Evolutionary conservation across 2,329 filamentous ascomycete genomes (phyloP).

Genomic region (Ophiostoma fasciatum): DNA sequence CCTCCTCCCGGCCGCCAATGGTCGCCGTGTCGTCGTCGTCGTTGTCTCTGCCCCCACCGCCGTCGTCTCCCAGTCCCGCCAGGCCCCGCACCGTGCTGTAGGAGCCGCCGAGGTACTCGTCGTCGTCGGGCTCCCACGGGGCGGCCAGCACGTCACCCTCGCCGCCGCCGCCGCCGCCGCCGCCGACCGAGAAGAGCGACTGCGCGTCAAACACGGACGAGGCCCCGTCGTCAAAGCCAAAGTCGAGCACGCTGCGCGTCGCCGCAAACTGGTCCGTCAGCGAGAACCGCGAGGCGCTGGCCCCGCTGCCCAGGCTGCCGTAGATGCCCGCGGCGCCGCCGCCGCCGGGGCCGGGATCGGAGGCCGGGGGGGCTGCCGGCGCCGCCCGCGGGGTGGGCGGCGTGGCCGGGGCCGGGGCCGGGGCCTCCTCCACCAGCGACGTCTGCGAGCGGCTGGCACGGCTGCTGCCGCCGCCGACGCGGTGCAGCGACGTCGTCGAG

Average conservation of each 20-base stretch:
- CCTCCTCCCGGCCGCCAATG: slow-evolving; percentile 8
- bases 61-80: neutral
- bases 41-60: no score
- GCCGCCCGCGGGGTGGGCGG: neutral
- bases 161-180: slow-evolving; percentile 12
- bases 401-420: neutral
- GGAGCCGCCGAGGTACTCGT: slow-evolving; percentile 3
- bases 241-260: slow-evolving; percentile 30
- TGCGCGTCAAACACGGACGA: slow-evolving; percentile 25
- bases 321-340: slow-evolving; percentile 5
- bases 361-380: neutral
- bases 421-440: neutral
- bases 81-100: slow-evolving; percentile 8
- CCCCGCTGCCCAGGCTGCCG: slow-evolving; percentile 15
- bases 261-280: slow-evolving; percentile 33
- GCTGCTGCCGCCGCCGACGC: neutral
- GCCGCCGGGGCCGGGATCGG: neutral
- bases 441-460: no score
- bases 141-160: slow-evolving; percentile 2
- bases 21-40: slow-evolving; percentile 11
- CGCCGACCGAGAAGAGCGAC: slow-evolving; percentile 10
- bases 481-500: slow-evolving; percentile 9
- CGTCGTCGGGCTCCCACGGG: slow-evolving; percentile 7
- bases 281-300: slow-evolving; percentile 29
- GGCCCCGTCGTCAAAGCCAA: slow-evolving; percentile 29